Percentiles rank a stretch among this genome's conserved stretches.
These are phyloP conservation scores for Fusarium caatingaense DNA, from an alignment of 2,329 filamentous ascomycete species.

Conservation along the genomic window DNA sequence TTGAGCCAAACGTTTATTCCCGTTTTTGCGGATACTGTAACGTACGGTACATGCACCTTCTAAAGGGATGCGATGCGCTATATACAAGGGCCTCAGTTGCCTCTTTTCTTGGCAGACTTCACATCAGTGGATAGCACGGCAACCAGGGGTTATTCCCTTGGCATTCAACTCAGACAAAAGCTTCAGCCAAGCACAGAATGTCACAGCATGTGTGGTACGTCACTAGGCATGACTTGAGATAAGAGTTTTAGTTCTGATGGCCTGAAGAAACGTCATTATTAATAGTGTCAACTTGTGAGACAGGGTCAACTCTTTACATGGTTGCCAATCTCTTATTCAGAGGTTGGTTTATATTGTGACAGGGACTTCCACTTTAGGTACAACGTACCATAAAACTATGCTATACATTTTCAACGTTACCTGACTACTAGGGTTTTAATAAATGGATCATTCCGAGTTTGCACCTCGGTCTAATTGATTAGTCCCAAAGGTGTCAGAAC, in stretches of 20 bases:
- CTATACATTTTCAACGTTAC: background rate
- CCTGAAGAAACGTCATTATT: background rate
- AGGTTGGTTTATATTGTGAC: background rate
- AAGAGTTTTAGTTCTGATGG: background rate
- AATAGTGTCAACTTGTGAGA: background rate
- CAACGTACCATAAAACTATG: background rate
- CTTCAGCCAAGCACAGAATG: constrained; percentile 10
- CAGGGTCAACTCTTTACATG: background rate
- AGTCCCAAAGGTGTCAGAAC: background rate
- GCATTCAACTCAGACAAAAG: constrained; percentile 4
- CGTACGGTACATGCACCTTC: background rate
- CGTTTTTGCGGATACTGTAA: constrained; percentile 1
- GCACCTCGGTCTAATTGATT: background rate
- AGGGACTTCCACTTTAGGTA: constrained; percentile 2
- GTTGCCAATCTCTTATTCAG: background rate
- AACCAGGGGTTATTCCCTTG: constrained; percentile 8
- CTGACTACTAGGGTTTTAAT: background rate
- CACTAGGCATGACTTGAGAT: background rate
- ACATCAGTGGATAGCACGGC: constrained; percentile 26
- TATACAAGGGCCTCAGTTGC: constrained; percentile 25
- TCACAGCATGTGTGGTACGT: constrained; percentile 12
- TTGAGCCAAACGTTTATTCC: constrained; percentile 15
- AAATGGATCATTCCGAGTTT: background rate
- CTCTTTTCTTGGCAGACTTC: constrained; percentile 9
- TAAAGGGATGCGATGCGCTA: constrained; percentile 27